phyloP scores from a whole-genome alignment of 352 stramenopile species.

The Plasmopara halstedii region DNA sequence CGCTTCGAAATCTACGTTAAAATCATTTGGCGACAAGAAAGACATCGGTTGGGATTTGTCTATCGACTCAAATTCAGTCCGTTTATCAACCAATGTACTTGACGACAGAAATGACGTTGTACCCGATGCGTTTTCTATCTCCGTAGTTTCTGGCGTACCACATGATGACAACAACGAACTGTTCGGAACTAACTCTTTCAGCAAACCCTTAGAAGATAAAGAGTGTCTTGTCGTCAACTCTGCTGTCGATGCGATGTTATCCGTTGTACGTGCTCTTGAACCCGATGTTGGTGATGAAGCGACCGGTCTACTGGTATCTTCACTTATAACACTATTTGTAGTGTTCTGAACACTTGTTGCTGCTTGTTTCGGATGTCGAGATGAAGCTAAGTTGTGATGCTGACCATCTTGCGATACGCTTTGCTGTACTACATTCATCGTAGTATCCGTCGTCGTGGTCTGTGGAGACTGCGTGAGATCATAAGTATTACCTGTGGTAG shows the following conservation, averaged over 20 bases:
- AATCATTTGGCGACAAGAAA: conserved; percentile 41
- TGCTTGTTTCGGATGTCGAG: conserved; percentile 1
- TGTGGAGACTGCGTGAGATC: conserved; percentile 1
- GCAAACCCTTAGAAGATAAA: not conserved
- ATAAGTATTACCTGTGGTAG: not conserved
- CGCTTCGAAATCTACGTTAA: conserved; percentile 19
- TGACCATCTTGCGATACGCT: conserved; percentile 2
- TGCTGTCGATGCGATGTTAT: conserved; percentile 18
- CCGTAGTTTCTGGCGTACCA: not conserved
- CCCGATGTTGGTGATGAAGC: not conserved
- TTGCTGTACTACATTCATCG: not conserved
- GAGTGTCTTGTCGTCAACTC: conserved; percentile 11
- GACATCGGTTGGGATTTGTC: conserved; percentile 22
- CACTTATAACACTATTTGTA: not conserved
- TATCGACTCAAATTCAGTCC: not conserved
- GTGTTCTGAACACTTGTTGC: conserved; percentile 1
- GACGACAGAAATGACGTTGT: conserved; percentile 14
- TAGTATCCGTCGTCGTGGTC: not conserved
- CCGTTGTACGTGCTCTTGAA: not conserved
- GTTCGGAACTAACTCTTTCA: not conserved
- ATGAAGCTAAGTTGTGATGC: not conserved
- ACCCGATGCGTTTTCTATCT: conserved; percentile 1
- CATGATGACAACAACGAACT: conserved; percentile 5
- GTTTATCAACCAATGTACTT: conserved; percentile 6
- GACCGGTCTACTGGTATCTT: not conserved